A percentile compares a stretch with the other conserved stretches of the same genome.
Evolutionary conservation across 2,329 filamentous ascomycete species (phyloP).

Genomic region (Alternaria postmessia): DNA sequence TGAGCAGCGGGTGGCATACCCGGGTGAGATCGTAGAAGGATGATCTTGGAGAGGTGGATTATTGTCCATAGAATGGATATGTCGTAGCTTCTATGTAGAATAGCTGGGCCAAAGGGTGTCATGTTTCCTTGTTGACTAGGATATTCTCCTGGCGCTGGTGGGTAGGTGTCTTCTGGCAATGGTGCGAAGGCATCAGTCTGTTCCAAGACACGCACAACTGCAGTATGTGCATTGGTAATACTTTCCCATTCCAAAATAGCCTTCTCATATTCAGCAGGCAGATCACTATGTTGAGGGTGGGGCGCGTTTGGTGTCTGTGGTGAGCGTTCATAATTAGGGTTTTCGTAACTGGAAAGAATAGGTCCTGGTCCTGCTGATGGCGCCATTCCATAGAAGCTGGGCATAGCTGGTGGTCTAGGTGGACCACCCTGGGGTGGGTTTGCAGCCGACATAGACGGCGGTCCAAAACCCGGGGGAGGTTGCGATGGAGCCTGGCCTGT

Average conservation of each 20-base stretch:
- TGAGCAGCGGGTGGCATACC: constrained; percentile 91
- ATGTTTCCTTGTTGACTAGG: constrained; percentile 25
- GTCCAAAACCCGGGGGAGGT: constrained; percentile 25
- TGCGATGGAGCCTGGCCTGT: constrained; percentile 29
- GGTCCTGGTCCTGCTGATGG: constrained; percentile 52
- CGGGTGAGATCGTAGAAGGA: constrained; percentile 83
- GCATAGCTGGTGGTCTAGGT: constrained; percentile 37
- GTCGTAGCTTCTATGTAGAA: constrained; percentile 86
- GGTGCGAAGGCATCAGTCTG: constrained; percentile 81
- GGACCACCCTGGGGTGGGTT: constrained; percentile 20
- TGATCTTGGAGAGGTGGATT: constrained; percentile 84
- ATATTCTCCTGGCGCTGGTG: constrained; percentile 57
- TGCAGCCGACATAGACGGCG: constrained; percentile 14
- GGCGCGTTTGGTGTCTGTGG: constrained; percentile 26
- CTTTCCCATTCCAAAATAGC: constrained; percentile 81
- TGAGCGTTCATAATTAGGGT: constrained; percentile 32
- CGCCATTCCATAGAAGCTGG: constrained; percentile 63
- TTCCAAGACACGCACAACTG: constrained; percentile 64
- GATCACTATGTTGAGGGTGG: constrained; percentile 54
- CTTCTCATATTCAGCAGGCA: constrained; percentile 70
- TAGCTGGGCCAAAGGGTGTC: constrained; percentile 82
- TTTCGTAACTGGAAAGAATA: constrained; percentile 55
- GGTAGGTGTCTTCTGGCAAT: constrained; percentile 71
- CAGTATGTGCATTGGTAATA: constrained; percentile 74
- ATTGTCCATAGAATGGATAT: constrained; percentile 88